Evolutionary conservation across 768 basidiomycete species (phyloP).

Genomic region (Suillus tomentosus): DNA sequence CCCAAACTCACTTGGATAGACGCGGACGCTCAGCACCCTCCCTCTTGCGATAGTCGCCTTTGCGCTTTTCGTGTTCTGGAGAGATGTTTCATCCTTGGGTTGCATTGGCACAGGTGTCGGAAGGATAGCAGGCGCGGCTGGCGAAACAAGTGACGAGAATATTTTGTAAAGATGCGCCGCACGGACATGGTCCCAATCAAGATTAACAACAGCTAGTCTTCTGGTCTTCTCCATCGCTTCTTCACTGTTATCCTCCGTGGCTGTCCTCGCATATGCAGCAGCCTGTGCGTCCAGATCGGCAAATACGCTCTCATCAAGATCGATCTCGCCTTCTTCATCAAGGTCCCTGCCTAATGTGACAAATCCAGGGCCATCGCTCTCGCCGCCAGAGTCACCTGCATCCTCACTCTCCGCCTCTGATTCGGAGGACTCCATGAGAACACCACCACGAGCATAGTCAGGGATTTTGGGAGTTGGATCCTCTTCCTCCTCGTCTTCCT

Average conservation of each 20-base stretch:
- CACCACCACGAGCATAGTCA: slow-evolving; percentile 91
- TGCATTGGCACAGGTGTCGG: slow-evolving; percentile 25
- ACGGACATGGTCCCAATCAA: slow-evolving; percentile 97
- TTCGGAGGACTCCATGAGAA: slow-evolving; percentile 79
- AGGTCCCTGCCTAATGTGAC: slow-evolving; percentile 52
- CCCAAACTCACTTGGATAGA: slow-evolving; percentile 95
- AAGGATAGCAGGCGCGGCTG: slow-evolving; percentile 46
- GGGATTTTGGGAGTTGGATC: slow-evolving; percentile 26
- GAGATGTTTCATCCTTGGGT: slow-evolving; percentile 18
- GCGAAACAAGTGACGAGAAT: slow-evolving; percentile 81
- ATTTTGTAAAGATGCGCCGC: slow-evolving; percentile 91
- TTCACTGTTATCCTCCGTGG: slow-evolving; percentile 44
- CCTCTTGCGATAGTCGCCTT: slow-evolving; percentile 50
- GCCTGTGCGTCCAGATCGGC: slow-evolving; percentile 77
- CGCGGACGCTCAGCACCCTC: slow-evolving; percentile 70
- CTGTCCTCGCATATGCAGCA: slow-evolving; percentile 52
- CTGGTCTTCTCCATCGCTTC: slow-evolving; percentile 52
- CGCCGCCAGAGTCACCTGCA: slow-evolving; percentile 40
- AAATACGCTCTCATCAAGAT: slow-evolving; percentile 77
- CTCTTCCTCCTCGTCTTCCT: slow-evolving; percentile 36
- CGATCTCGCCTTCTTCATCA: slow-evolving; percentile 53
- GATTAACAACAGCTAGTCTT: slow-evolving; percentile 88
- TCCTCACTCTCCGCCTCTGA: slow-evolving; percentile 11
- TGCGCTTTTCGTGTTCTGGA: slow-evolving; percentile 16
- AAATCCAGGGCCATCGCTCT: slow-evolving; percentile 49